Conservation (phyloP, 371 early-diverging fungal genomes). For the Rhizopus sp. region DNA sequence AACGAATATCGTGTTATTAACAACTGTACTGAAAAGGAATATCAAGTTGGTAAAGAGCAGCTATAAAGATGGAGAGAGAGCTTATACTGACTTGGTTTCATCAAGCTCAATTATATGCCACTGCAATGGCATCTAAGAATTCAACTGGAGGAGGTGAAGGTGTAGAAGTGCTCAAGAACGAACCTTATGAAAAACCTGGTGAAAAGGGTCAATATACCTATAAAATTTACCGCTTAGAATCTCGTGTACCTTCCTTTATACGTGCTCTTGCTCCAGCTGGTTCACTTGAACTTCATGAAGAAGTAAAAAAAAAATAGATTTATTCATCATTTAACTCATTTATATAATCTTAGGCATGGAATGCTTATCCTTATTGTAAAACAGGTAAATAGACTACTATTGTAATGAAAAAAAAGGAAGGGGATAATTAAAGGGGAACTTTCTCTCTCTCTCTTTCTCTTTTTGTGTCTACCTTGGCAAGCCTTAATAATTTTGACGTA, state of each 20-base stretch:
- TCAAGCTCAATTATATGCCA: constrained; percentile 70
- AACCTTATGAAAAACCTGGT: constrained; percentile 62
- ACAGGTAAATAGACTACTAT: constrained; percentile 53
- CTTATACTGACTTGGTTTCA: neutral
- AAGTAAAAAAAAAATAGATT: constrained; percentile 23
- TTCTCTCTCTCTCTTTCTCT: no score
- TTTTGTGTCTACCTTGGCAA: no score
- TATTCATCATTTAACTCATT: constrained; percentile 1
- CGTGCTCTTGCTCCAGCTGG: constrained; percentile 61
- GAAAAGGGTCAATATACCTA: constrained; percentile 76
- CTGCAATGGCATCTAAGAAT: constrained; percentile 69
- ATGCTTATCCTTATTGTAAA: constrained; percentile 81
- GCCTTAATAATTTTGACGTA: neutral
- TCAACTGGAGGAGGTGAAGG: constrained; percentile 75
- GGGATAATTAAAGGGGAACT: neutral
- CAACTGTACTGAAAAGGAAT: constrained; percentile 71
- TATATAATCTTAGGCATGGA: constrained; percentile 65
- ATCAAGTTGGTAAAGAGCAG: constrained; percentile 45
- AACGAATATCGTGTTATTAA: constrained; percentile 72
- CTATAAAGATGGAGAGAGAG: no score
- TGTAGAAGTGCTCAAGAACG: constrained; percentile 71
- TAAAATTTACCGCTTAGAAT: constrained; percentile 67
- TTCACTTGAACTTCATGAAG: constrained; percentile 67
- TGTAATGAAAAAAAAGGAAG: neutral
- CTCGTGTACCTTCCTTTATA: constrained; percentile 58